Evolutionary conservation across 2,329 filamentous ascomycete genomes (phyloP).

Genomic region (Nemania abortiva): DNA sequence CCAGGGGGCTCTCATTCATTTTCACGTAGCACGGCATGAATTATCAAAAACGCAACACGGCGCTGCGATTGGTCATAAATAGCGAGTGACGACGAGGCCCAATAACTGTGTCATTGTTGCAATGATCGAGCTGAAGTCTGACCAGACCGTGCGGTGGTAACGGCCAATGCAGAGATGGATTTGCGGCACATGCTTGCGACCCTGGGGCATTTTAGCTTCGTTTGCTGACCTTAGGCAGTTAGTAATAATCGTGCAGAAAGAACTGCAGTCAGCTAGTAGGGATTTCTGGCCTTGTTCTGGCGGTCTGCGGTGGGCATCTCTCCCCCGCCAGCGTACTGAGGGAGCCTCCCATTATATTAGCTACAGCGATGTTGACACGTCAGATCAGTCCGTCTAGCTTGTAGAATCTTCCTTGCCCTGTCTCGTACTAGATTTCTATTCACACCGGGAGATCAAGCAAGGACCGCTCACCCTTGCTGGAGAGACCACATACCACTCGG

Average conservation of each 20-base stretch:
- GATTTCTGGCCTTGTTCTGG: neutral
- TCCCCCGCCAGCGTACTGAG: neutral
- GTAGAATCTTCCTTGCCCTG: neutral
- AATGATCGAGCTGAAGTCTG: neutral
- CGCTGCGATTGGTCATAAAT: neutral
- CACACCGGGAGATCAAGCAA: slow-evolving; percentile 5
- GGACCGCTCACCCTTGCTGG: neutral
- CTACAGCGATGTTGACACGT: neutral
- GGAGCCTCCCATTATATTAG: slow-evolving; percentile 1
- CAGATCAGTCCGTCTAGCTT: neutral
- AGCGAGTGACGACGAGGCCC: neutral
- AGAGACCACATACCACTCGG: slow-evolving; percentile 5
- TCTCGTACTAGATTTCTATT: neutral
- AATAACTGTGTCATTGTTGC: neutral
- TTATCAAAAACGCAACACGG: neutral
- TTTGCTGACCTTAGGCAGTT: slow-evolving; percentile 17
- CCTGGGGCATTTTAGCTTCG: neutral
- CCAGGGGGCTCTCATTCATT: neutral
- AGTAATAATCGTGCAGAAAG: slow-evolving; percentile 11
- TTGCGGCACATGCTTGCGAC: slow-evolving; percentile 16
- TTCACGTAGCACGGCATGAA: slow-evolving; percentile 8
- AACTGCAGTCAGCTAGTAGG: slow-evolving; percentile 8
- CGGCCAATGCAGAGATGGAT: neutral
- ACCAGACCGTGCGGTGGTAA: neutral
- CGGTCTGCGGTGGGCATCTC: slow-evolving; percentile 2